A percentile compares a stretch with the other conserved stretches of the same genome.
phyloP scores from a whole-genome alignment of 805 yeast species.

The Starmerella riodocensis region DNA sequence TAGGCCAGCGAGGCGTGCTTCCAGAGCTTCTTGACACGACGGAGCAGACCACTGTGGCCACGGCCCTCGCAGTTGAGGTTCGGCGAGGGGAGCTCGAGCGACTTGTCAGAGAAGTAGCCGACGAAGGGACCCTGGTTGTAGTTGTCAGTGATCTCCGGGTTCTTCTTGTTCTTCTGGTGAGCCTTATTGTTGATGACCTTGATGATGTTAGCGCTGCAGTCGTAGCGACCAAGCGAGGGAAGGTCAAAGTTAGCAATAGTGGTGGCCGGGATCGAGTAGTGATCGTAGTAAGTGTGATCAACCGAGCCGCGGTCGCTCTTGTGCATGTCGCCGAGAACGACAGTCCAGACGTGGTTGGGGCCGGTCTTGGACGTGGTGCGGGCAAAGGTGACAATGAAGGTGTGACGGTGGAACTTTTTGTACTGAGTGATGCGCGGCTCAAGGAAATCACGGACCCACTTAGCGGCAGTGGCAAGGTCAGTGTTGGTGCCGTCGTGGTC shows the following conservation, averaged over 20 bases:
- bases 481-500: conserved; percentile 41
- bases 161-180: conserved; percentile 16
- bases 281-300: conserved; percentile 39
- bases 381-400: conserved; percentile 38
- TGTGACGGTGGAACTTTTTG: conserved; percentile 37
- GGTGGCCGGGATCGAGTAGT: conserved; percentile 38
- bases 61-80: conserved; percentile 26
- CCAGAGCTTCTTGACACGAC: conserved; percentile 22
- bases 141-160: conserved; percentile 17
- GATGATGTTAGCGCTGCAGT: conserved; percentile 39
- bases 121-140: conserved; percentile 19
- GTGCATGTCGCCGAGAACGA: conserved; percentile 38
- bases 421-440: conserved; percentile 28
- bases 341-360: conserved; percentile 35
- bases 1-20: conserved; percentile 21
- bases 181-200: conserved; percentile 30
- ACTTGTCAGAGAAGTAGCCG: conserved; percentile 20
- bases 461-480: conserved; percentile 34
- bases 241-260: conserved; percentile 40
- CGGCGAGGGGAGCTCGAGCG: conserved; percentile 20
- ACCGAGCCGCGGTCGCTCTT: conserved; percentile 32
- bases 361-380: conserved; percentile 35
- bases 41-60: conserved; percentile 21
- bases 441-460: conserved; percentile 36
- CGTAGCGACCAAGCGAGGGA: conserved; percentile 38